A percentile compares a stretch with the other conserved stretches of the same genome.
Conservation (phyloP, 306 rosid species). For the Benincasa hispida region DNA sequence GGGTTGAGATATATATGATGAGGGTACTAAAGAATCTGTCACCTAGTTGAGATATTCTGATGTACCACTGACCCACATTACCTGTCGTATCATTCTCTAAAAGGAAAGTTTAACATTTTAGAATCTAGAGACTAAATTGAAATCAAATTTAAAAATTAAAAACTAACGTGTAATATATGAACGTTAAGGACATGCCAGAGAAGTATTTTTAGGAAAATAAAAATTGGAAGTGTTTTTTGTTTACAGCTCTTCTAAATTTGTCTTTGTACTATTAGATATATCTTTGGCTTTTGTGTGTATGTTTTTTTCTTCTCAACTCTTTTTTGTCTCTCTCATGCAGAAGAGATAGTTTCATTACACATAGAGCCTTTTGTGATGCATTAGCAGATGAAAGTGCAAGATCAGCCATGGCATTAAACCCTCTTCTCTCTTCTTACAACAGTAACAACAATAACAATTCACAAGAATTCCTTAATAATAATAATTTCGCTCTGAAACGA, state of each 20-base stretch:
- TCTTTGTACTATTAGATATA: background rate
- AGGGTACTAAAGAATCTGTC: too few species aligned
- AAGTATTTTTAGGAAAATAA: background rate
- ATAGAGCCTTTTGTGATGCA: conserved; percentile 98
- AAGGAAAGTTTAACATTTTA: too few species aligned
- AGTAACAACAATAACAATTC: background rate
- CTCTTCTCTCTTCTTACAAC: conserved; percentile 19
- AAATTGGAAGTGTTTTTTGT: background rate
- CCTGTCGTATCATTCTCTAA: too few species aligned
- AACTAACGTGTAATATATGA: too few species aligned
- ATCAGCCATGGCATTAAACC: conserved; percentile 25
- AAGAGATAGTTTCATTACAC: conserved; percentile 95
- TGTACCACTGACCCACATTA: too few species aligned
- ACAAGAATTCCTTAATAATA: conserved; percentile 6
- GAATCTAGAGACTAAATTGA: too few species aligned
- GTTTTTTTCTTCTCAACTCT: background rate
- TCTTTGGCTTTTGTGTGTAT: background rate
- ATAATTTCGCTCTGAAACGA: conserved; percentile 23
- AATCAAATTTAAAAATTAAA: too few species aligned
- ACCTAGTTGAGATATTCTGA: too few species aligned
- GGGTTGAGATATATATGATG: too few species aligned
- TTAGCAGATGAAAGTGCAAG: conserved; percentile 85
- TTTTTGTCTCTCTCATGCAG: conserved; percentile 12
- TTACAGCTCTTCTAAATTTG: conserved; percentile 5
- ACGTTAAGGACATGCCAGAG: too few species aligned